Percentiles rank a stretch among this genome's conserved stretches.
These are phyloP conservation scores for Aureobasidium leucospermi DNA, from an alignment of 2,329 filamentous ascomycete genomes.

Conservation along the genomic window DNA sequence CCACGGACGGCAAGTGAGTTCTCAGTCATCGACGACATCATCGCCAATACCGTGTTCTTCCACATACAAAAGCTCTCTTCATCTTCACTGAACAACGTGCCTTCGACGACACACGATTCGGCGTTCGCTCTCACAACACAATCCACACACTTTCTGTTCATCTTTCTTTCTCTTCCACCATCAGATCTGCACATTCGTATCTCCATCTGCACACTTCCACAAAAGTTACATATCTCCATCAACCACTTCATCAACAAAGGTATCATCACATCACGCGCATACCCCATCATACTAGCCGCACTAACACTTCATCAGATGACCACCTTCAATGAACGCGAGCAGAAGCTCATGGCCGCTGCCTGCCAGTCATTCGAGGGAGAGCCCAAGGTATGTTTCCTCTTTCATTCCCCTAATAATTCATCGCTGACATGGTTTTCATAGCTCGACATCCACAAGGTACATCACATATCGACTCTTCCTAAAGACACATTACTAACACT, in stretches of 20 bases:
- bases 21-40: neutral
- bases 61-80: neutral
- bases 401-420: neutral
- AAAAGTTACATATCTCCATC: neutral
- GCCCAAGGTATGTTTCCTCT: conserved; percentile 20
- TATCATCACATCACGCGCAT: neutral
- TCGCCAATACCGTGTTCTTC: neutral
- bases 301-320: neutral
- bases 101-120: neutral
- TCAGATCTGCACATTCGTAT: neutral
- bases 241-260: neutral
- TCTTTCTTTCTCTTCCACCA: neutral
- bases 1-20: neutral
- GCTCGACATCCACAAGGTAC: conserved; percentile 22
- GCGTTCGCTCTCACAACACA: neutral
- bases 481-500: neutral
- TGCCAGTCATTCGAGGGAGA: conserved; percentile 24
- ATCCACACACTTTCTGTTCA: neutral
- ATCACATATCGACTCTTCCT: neutral
- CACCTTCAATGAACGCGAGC: conserved; percentile 22
- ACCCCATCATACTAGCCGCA: neutral
- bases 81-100: neutral
- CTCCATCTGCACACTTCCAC: neutral
- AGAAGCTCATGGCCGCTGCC: conserved; percentile 20
- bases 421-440: conserved; percentile 3